Evolutionary conservation across 495 filamentous ascomycete genomes (phyloP), one percentile per base, ranked within the genome.

Genomic region (Clohesyomyces aquaticus): DNA sequence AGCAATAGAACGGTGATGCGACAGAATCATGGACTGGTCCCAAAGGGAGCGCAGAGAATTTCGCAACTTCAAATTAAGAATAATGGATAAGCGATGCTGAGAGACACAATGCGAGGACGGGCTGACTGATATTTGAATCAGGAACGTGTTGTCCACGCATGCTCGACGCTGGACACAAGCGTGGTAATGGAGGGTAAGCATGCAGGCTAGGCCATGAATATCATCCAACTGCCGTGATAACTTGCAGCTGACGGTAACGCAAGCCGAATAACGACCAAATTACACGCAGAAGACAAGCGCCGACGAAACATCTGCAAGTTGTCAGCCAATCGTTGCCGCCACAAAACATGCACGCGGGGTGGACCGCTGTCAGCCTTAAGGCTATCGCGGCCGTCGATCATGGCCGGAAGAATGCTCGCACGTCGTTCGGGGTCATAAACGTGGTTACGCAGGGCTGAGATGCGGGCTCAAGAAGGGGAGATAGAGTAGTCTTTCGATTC

Each of bases 281-380:
- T 57, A 28, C 27, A 58, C 35, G 53, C 61, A 58, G 23, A 29
- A 16, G 12, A 48, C 21, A 61, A 55, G 47, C 63, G 63, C 63
- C 56, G 48, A 66, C 25, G 63, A 66, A 66, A 66, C 63, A 66
- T 61, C 63, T 66, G 63, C 63, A 66, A 19, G 48, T 48, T 56
- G 57, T 56, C 41, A 51, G 63, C 63, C 63, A 66, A 66, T 66
- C 63, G 57, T 66, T 48, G 50, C 38, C 63, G 63, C 63, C 56
- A 56, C 50, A 25, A 66, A 66, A 66, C 63, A 60, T 61, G 38
- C 50, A 28, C 19, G 19, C 0, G 42, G 4, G 3, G 49, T 54
- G 25, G 43, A 14, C 63, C 63, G 55, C 56, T 35, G 63, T 66
- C 63, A 66, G 63, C 43, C 28, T 3, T 21, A 65, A 8, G 28